Evolutionary conservation across 805 yeast species (phyloP), one percentile per base, ranked within the genome.

Genomic region (Priceomyces castillae): DNA sequence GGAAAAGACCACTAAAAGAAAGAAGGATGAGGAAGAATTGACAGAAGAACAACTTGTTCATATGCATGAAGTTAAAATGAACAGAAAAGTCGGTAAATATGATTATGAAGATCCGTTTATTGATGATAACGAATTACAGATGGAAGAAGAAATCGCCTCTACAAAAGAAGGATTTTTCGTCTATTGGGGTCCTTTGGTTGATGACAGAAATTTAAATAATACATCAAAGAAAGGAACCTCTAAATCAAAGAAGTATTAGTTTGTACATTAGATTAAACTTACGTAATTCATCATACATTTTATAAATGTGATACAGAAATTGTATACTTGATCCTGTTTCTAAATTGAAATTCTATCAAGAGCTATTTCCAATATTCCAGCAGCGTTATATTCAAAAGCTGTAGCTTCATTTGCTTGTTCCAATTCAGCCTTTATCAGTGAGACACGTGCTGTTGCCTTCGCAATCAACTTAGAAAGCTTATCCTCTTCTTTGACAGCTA

Each of bases 111-210:
- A 94, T 63, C 99, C 98, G 2, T 94, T 94, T 57, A 94, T 94
- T 46, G 99, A 94, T 66, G 99, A 94, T 64, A 78, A 88, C 12
- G 99, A 94, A 64, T 69, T 90, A 53, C 77, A 81, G 44, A 86
- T 94, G 86, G 99, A 94, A 64, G 97, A 90, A 61, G 95, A 86
- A 56, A 82, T 95, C 7, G 90, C 92, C 2, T 82, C 92, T 1
- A 90, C 97, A 0, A 86, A 86, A 51, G 98, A 94, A 57, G 99
- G 98, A 1, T 94, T 90, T 60, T 94, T 92, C 53, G 97, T 94
- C 0, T 94, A 82, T 63, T 87, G 90, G 71, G 99, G 99, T 0
- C 95, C 96, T 2, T 68, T 92, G 46, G 81, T 84, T 22, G 90
- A 84, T 41, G 76, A 71, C 37, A 52, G 73, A 42, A 55, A 47